phyloP scores from a whole-genome alignment of 2,329 filamentous ascomycete genomes.

The Fusarium musae region DNA sequence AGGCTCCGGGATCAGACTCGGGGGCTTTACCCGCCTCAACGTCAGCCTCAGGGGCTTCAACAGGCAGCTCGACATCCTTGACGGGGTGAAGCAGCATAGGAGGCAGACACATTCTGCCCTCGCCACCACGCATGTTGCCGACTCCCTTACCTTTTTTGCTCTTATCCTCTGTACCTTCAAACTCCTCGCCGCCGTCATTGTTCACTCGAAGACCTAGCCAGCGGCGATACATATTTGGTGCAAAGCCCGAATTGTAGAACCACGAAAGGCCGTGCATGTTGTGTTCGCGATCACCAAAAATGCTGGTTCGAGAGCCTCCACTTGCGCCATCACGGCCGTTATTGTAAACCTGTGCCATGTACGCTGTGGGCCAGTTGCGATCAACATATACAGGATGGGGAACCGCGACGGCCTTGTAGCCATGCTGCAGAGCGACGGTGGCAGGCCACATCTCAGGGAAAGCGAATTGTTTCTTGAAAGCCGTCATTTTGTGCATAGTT shows the following conservation, averaged over 20 bases:
- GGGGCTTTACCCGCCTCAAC: conserved; percentile 49
- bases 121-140: conserved; percentile 69
- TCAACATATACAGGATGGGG: conserved; percentile 92
- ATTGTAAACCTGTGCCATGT: conserved; percentile 84
- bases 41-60: conserved; percentile 65
- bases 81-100: conserved; percentile 91
- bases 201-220: conserved; percentile 88
- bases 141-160: conserved; percentile 62
- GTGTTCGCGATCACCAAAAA: conserved; percentile 87
- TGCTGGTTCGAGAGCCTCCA: conserved; percentile 76
- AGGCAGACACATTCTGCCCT: conserved; percentile 90
- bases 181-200: conserved; percentile 81
- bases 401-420: conserved; percentile 90
- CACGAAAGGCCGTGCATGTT: conserved; percentile 88
- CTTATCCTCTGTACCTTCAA: conserved; percentile 70
- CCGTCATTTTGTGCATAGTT: conserved; percentile 92
- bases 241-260: conserved; percentile 91
- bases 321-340: conserved; percentile 78
- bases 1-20: conserved; percentile 60
- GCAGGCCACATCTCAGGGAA: conserved; percentile 98
- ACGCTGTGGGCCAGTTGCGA: conserved; percentile 83
- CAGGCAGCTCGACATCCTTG: conserved; percentile 77
- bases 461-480: conserved; percentile 85
- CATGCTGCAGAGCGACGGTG: conserved; percentile 88
- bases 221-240: conserved; percentile 81